Percentiles rank a stretch among this genome's conserved stretches.
Evolutionary conservation across 2,329 filamentous ascomycete species (phyloP).

Genomic region (Trichophaea hybrida): DNA sequence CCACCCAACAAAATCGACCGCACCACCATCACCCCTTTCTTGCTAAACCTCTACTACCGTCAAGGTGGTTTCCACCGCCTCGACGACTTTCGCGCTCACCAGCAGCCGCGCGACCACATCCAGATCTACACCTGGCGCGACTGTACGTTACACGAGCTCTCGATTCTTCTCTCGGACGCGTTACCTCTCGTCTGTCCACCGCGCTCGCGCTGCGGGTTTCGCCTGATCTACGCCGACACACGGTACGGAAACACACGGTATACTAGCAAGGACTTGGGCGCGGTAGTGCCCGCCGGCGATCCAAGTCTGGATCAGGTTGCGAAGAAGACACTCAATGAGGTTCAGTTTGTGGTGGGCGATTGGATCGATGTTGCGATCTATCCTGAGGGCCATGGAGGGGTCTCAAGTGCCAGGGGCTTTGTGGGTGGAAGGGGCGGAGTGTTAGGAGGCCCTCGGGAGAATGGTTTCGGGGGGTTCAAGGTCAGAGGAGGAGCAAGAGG

Average conservation of each 20-base stretch:
- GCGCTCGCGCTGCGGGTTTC: slow-evolving; percentile 74
- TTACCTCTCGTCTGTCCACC: slow-evolving; percentile 55
- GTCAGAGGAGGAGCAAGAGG: slow-evolving; percentile 31
- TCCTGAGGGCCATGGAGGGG: slow-evolving; percentile 56
- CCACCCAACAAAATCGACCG: slow-evolving; percentile 42
- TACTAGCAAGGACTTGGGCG: slow-evolving; percentile 67
- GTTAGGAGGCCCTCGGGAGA: slow-evolving; percentile 32
- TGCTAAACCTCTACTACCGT: slow-evolving; percentile 73
- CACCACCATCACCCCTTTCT: slow-evolving; percentile 61
- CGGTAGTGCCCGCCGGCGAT: slow-evolving; percentile 53
- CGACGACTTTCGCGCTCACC: slow-evolving; percentile 50
- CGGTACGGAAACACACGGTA: slow-evolving; percentile 43
- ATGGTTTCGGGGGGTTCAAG: slow-evolving; percentile 35
- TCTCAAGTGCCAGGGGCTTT: slow-evolving; percentile 31
- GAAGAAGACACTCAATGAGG: slow-evolving; percentile 60
- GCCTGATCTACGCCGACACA: slow-evolving; percentile 71
- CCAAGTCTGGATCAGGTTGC: slow-evolving; percentile 30
- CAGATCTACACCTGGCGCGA: slow-evolving; percentile 76
- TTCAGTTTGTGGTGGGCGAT: slow-evolving; percentile 75
- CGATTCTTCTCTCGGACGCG: slow-evolving; percentile 56
- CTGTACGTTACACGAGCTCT: slow-evolving; percentile 68
- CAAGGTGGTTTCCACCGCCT: slow-evolving; percentile 57
- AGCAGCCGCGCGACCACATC: slow-evolving; percentile 50
- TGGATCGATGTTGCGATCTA: slow-evolving; percentile 60
- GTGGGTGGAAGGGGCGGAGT: slow-evolving; percentile 32